These are phyloP conservation scores for Sutorius australiensis DNA, from an alignment of 768 basidiomycete genomes.

Conservation along the genomic window DNA sequence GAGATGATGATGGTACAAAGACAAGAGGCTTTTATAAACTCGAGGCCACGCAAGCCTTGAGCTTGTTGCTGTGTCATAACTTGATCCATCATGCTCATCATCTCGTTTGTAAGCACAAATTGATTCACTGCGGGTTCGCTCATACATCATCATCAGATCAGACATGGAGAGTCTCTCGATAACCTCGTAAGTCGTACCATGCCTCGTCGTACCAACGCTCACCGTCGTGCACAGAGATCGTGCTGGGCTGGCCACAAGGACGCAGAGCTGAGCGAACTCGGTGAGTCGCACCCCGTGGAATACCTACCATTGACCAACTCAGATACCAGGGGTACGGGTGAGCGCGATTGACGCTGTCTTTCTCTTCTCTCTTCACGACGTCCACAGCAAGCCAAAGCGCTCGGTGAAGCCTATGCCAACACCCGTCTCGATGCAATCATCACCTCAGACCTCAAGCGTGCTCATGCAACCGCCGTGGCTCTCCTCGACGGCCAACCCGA, in stretches of 20 bases:
- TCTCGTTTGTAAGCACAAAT: slow-evolving; percentile 24
- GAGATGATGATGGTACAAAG: neutral
- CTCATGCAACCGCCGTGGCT: slow-evolving; percentile 56
- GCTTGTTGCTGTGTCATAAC: neutral
- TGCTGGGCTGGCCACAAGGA: slow-evolving; percentile 79
- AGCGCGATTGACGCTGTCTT: slow-evolving; percentile 7
- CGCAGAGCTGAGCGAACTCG: slow-evolving; percentile 70
- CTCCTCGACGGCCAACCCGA: slow-evolving; percentile 46
- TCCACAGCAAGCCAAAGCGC: slow-evolving; percentile 60
- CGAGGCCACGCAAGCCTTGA: slow-evolving; percentile 23
- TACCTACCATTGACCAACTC: slow-evolving; percentile 3
- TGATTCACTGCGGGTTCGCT: neutral
- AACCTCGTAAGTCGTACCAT: slow-evolving; percentile 50
- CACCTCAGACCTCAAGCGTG: slow-evolving; percentile 65
- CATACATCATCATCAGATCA: slow-evolving; percentile 41
- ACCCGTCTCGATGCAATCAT: slow-evolving; percentile 53
- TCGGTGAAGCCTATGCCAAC: slow-evolving; percentile 49
- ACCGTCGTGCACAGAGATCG: slow-evolving; percentile 29
- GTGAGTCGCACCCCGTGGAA: slow-evolving; percentile 34
- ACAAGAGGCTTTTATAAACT: slow-evolving; percentile 16
- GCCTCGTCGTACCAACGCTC: neutral
- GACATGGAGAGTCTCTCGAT: slow-evolving; percentile 77
- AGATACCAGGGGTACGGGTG: slow-evolving; percentile 52
- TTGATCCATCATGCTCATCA: slow-evolving; percentile 15
- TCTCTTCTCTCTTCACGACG: neutral